phyloP scores from a whole-genome alignment of 768 basidiomycete species.

The Rhizopogon vulgaris region DNA sequence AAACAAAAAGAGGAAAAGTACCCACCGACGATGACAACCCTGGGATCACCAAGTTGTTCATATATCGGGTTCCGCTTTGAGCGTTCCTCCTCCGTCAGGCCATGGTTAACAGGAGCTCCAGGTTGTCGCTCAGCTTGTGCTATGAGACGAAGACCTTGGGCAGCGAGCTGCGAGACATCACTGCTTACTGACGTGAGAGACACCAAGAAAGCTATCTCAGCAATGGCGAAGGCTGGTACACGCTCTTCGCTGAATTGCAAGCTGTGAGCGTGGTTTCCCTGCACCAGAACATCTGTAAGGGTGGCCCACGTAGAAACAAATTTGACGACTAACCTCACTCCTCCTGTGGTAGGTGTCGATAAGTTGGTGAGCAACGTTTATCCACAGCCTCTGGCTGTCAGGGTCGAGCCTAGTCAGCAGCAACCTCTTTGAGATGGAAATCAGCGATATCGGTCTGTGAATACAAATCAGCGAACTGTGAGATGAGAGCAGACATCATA shows the following conservation, averaged over 20 bases:
- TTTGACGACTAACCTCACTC: constrained; percentile 34
- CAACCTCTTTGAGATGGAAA: constrained; percentile 52
- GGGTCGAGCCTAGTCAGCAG: constrained; percentile 53
- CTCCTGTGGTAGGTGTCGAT: constrained; percentile 49
- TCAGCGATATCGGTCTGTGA: constrained; percentile 18
- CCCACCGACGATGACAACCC: constrained; percentile 62
- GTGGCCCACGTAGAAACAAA: not conserved
- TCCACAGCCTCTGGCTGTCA: constrained; percentile 64
- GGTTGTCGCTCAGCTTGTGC: constrained; percentile 62
- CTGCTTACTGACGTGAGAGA: constrained; percentile 65
- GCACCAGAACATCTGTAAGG: constrained; percentile 4
- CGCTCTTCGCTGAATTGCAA: constrained; percentile 49
- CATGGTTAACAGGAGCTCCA: constrained; percentile 44
- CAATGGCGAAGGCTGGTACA: constrained; percentile 56
- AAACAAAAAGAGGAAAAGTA: constrained; percentile 5
- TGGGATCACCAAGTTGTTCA: constrained; percentile 74
- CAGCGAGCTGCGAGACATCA: constrained; percentile 61
- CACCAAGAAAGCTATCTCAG: constrained; percentile 69
- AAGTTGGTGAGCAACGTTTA: constrained; percentile 53
- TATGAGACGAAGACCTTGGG: constrained; percentile 61
- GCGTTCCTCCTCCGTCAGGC: constrained; percentile 52
- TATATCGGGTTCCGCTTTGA: constrained; percentile 70
- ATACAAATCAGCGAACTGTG: not conserved
- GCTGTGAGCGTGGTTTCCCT: constrained; percentile 40
- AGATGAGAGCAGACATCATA: not conserved